Conservation (phyloP, 2,329 filamentous ascomycete genomes). For the Apiospora hydei region DNA sequence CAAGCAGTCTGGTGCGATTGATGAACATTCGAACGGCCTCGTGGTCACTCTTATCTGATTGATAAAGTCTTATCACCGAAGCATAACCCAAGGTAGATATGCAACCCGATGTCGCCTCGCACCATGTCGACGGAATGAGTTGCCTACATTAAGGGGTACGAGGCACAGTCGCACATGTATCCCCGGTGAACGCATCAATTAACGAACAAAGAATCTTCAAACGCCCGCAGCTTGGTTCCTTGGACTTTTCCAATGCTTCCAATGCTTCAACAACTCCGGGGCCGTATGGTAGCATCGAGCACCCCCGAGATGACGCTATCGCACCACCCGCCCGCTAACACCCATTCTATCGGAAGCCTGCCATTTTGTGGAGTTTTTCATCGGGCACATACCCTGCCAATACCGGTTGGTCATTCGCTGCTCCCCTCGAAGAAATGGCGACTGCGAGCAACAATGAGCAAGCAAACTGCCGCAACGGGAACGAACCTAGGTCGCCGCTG, state of each 20-base stretch:
- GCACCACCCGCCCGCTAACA: not conserved
- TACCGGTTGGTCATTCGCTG: not conserved
- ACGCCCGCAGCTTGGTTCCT: too few relatives aligned
- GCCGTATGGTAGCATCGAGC: conserved; percentile 2
- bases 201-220: too few relatives aligned
- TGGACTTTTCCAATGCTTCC: too few relatives aligned
- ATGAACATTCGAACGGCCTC: too few relatives aligned
- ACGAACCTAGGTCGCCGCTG: not conserved
- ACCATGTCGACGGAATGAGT: not conserved
- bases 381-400: not conserved
- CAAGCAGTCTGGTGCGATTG: too few relatives aligned
- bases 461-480: not conserved
- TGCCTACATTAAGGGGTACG: not conserved
- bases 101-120: not conserved
- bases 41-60: too few relatives aligned
- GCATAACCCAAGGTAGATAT: too few relatives aligned
- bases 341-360: not conserved
- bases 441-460: not conserved
- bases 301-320: not conserved
- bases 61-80: too few relatives aligned
- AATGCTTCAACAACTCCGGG: not conserved
- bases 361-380: conserved; percentile 2
- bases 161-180: not conserved
- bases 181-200: not conserved
- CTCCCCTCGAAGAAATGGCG: not conserved